Evolutionary conservation across 1,139 yeast species (phyloP), one percentile per base, ranked within the genome.

Genomic region (Candida sp.): DNA sequence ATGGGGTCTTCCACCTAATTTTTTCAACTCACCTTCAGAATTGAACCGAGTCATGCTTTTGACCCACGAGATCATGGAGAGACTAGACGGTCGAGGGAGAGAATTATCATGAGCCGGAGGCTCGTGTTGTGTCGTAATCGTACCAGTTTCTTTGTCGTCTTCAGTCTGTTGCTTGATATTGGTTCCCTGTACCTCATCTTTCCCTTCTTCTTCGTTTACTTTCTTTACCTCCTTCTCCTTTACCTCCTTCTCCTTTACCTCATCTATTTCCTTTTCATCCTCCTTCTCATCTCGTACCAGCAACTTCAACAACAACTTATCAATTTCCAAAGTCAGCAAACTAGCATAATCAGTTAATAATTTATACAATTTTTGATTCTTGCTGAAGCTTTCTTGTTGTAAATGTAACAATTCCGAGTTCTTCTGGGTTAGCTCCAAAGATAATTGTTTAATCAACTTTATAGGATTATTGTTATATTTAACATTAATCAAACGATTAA

Each of bases 341-440:
- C 63, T 62, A 5, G 81, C 81, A 45, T 69, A 70, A 45, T 73
- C 75, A 33, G 63, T 65, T 43, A 77, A 63, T 48, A 79, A 49
- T 39, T 62, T 63, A 27, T 66, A 57, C 44, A 79, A 60, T 44
- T 64, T 69, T 39, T 75, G 72, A 50, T 78, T 82, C 6, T 77
- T 57, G 29, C 61, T 61, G 44, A 75, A 75, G 45, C 64, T 64
- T 43, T 66, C 69, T 46, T 70, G 66, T 21, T 77, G 62, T 33
- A 71, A 51, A 33, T 73, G 50, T 3, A 70, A 61, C 38, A 77
- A 60, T 49, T 77, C 81, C 2, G 75, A 64, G 46, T 79, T 82
- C 37, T 78, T 67, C 35, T 66, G 63, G 1, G 80, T 76, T 45
- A 79, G 54, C 47, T 79, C 83, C 0, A 66, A 52, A 0, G 81